Evolutionary conservation across 2,329 filamentous ascomycete species (phyloP), one percentile per base, ranked within the genome.

Genomic region (Scleromitrula shiraiana): DNA sequence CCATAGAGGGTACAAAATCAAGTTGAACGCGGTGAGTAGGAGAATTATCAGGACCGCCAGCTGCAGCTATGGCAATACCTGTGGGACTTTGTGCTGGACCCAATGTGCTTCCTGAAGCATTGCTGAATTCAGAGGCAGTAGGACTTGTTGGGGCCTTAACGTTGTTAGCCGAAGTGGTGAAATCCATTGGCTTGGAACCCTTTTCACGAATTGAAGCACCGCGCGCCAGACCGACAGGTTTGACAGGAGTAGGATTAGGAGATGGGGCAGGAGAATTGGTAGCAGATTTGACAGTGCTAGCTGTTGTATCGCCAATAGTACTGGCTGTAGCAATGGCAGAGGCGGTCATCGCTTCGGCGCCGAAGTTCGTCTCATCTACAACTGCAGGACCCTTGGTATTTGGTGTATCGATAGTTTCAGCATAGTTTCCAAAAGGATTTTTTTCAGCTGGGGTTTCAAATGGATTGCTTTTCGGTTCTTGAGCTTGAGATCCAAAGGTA

Each of bases 1-100:
- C 85, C 75, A 97, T 83, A 3, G 86, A 91, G 22, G 93, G 90
- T 65, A 81, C 85, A 68, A 97, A 98, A 66, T 96, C 90, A 57
- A 97, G 80, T 66, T 96, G 88, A 27, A 97, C 88, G 54, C 93
- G 88, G 67, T 97, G 85, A 47, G 97, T 90, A 56, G 87, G 67
- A 49, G 77, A 72, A 53, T 73, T 68, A 30, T 70, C 63, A 19
- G 81, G 78, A 15, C 78, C 80, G 48, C 76, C 79, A 37, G 78
- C 78, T 42, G 76, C 77, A 10, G 77, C 78, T 56, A 82, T 82
- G 36, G 77, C 80, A 9, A 74, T 75, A 36, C 77, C 78, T 27
- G 74, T 71, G 32, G 68, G 64, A 4, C 75, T 75, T 46, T 55
- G 54, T 41, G 66, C 60, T 51, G 67, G 66, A 33, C 65, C 71